phyloP scores from a whole-genome alignment of 495 filamentous ascomycete species.

The Talaromyces proteolyticus region DNA sequence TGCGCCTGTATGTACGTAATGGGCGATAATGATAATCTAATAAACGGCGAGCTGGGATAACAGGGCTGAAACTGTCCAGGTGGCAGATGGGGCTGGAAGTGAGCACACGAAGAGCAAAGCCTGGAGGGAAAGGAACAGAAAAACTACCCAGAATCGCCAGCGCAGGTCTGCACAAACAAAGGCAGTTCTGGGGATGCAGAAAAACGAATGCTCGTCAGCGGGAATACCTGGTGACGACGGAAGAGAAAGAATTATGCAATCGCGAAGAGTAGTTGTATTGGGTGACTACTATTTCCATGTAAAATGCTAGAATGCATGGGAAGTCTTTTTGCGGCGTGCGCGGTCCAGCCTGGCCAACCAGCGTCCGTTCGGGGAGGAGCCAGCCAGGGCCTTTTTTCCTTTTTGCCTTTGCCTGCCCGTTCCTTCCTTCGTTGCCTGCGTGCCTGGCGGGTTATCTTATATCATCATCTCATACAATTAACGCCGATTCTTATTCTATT shows the following conservation, averaged over 20 bases:
- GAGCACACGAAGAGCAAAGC: background rate
- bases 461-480: no score
- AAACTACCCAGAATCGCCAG: background rate
- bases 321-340: no score
- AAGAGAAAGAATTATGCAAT: background rate
- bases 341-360: no score
- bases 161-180: conserved; percentile 1
- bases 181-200: background rate
- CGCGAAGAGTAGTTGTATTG: background rate
- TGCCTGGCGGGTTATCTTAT: no score
- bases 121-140: background rate
- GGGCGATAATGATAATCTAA: background rate
- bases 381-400: no score
- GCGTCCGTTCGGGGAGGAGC: no score
- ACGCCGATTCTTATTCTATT: no score
- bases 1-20: no score
- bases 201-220: no score
- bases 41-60: background rate
- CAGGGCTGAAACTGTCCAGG: background rate
- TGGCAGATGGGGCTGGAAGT: background rate
- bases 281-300: background rate
- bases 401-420: no score
- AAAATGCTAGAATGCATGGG: no score
- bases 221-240: background rate
- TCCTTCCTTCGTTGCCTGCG: no score